These are phyloP conservation scores for Trichosporon coremiiforme DNA, from an alignment of 1,284 basidiomycete species.

Conservation along the genomic window DNA sequence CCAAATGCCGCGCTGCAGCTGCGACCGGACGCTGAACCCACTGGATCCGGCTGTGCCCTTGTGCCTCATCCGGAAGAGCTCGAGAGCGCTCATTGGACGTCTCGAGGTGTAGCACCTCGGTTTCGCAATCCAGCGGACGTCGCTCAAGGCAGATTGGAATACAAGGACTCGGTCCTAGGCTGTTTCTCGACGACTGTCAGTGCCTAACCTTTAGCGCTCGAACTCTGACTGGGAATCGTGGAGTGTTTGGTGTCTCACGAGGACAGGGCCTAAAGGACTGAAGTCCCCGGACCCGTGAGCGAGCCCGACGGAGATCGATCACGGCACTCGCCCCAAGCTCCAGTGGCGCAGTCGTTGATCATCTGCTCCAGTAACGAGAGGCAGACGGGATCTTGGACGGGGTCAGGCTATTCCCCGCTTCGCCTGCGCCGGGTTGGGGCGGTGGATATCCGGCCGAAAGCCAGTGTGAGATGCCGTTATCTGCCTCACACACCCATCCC, in stretches of 20 bases:
- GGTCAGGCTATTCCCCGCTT: not conserved
- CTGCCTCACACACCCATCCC: not conserved
- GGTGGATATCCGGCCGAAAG: slow-evolving; percentile 3
- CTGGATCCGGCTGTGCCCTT: not conserved
- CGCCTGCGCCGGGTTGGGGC: too few species aligned
- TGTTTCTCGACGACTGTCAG: not conserved
- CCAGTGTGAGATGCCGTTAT: not conserved
- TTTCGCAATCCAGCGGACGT: not conserved
- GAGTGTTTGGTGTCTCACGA: not conserved
- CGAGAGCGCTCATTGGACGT: not conserved
- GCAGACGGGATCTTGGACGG: not conserved
- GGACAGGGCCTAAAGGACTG: not conserved
- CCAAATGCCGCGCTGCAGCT: not conserved
- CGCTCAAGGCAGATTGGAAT: not conserved
- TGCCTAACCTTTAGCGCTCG: not conserved
- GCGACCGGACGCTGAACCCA: not conserved
- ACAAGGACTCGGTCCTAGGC: not conserved
- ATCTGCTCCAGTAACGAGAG: not conserved
- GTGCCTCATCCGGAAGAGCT: not conserved
- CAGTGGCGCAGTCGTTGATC: not conserved
- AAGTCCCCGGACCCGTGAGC: not conserved
- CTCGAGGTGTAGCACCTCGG: not conserved
- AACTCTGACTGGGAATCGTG: not conserved
- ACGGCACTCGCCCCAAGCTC: not conserved
- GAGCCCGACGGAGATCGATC: slow-evolving; percentile 2